Evolutionary conservation across 176 grass and related monocot genomes (phyloP).

Genomic region (Oryza meridionalis): DNA sequence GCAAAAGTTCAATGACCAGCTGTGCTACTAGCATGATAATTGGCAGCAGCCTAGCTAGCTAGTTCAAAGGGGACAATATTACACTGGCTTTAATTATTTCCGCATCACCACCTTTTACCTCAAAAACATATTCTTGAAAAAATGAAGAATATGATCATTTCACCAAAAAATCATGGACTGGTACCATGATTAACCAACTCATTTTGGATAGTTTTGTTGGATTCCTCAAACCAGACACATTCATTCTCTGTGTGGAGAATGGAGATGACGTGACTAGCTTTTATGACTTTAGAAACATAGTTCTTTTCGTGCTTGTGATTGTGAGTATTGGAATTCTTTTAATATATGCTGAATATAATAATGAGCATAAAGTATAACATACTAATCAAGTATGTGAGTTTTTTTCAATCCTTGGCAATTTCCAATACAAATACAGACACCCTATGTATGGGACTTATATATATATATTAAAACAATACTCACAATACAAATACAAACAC

Average conservation of each 20-base stretch:
- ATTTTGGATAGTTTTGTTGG: not conserved
- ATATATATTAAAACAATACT: no score
- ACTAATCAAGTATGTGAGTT: no score
- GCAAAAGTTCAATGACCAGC: not conserved
- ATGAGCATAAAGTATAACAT: not conserved
- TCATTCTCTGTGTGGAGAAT: not conserved
- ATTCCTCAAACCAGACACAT: no score
- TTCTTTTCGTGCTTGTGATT: not conserved
- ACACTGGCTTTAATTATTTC: not conserved
- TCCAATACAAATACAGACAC: no score
- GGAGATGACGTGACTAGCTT: not conserved
- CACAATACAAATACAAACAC: no score
- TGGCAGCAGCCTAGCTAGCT: not conserved
- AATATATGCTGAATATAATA: not conserved
- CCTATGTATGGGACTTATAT: no score
- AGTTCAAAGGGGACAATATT: not conserved
- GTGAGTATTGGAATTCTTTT: not conserved
- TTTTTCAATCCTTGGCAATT: no score
- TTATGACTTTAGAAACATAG: not conserved
- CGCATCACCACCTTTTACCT: not conserved
- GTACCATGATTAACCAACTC: not conserved
- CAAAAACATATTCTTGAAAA: not conserved
- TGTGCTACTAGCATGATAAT: not conserved
- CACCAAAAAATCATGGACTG: not conserved
- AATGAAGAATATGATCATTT: not conserved